A percentile compares a stretch with the other conserved stretches of the same genome.
These are phyloP conservation scores for Multifurca ochricompacta DNA, from an alignment of 768 basidiomycete genomes.

Conservation along the genomic window DNA sequence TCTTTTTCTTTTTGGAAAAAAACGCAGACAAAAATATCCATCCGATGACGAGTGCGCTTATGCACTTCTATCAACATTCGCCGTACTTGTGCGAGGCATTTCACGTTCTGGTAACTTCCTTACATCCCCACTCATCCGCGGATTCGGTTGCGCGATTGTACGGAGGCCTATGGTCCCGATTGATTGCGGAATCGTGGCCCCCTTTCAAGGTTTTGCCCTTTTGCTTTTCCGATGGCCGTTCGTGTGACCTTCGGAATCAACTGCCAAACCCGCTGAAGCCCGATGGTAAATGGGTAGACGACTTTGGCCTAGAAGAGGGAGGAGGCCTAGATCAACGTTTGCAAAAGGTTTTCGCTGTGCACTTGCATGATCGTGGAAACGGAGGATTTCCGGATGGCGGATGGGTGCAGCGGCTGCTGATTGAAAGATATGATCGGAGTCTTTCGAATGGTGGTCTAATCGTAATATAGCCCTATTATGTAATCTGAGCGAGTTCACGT, in stretches of 20 bases:
- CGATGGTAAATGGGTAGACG: conserved; percentile 57
- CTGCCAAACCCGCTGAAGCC: conserved; percentile 78
- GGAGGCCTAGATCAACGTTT: conserved; percentile 56
- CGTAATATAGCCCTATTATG: neutral
- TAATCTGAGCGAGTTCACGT: conserved; percentile 7
- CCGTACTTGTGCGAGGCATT: conserved; percentile 97
- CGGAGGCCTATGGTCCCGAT: conserved; percentile 79
- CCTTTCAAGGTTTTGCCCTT: conserved; percentile 91
- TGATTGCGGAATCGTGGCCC: conserved; percentile 57
- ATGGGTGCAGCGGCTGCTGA: conserved; percentile 77
- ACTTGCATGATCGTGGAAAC: conserved; percentile 93
- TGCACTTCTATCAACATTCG: conserved; percentile 85
- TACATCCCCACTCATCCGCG: conserved; percentile 68
- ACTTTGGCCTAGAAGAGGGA: conserved; percentile 49
- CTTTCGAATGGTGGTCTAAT: conserved; percentile 11
- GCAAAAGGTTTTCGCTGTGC: conserved; percentile 71
- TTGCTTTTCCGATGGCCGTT: conserved; percentile 88
- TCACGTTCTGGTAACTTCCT: conserved; percentile 62
- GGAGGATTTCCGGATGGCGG: conserved; percentile 73
- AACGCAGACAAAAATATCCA: neutral
- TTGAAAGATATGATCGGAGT: conserved; percentile 49
- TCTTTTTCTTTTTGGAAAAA: neutral
- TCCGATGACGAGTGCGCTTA: conserved; percentile 75
- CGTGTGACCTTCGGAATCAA: conserved; percentile 81
- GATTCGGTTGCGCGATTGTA: conserved; percentile 95